Conservation (phyloP, 169 alveolate species). For the Amoebophrya sp. region DNA sequence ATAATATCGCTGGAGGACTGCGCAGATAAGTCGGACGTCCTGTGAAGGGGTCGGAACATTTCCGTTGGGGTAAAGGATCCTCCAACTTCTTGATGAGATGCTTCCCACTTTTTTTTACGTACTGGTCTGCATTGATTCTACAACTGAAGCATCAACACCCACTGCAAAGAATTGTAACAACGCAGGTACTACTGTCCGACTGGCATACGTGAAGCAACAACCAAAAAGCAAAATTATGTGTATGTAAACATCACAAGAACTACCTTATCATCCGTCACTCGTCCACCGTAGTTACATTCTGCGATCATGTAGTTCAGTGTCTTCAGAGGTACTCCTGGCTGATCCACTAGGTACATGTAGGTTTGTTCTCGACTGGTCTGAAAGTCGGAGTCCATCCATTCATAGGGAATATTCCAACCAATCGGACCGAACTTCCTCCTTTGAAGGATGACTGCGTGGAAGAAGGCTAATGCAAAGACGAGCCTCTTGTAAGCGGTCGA, state of each 20-base stretch:
- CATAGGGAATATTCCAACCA: slow-evolving; percentile 85
- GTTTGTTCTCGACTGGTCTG: slow-evolving; percentile 76
- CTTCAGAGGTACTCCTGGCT: slow-evolving; percentile 73
- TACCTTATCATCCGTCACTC: slow-evolving; percentile 92
- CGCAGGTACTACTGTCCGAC: too few relatives aligned
- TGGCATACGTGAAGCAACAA: not conserved
- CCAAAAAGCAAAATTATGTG: too few relatives aligned
- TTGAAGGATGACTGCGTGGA: slow-evolving; percentile 66
- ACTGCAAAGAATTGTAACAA: too few relatives aligned
- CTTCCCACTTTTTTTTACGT: too few relatives aligned
- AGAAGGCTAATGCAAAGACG: slow-evolving; percentile 70
- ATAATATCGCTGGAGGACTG: slow-evolving; percentile 68
- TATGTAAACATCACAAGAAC: too few relatives aligned
- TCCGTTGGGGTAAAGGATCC: not conserved
- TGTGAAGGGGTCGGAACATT: not conserved
- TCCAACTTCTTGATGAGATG: too few relatives aligned
- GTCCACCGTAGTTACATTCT: slow-evolving; percentile 93
- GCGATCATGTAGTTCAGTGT: slow-evolving; percentile 85
- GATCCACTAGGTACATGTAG: slow-evolving; percentile 72
- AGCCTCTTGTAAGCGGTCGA: slow-evolving; percentile 68
- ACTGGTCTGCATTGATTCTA: too few relatives aligned
- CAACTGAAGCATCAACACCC: too few relatives aligned
- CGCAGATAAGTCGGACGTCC: slow-evolving; percentile 66
- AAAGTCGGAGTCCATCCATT: slow-evolving; percentile 82
- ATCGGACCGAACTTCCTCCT: slow-evolving; percentile 89